A percentile compares a stretch with the other conserved stretches of the same genome.
phyloP scores from a whole-genome alignment of 139 green algal genomes.

The Chlamydomonas sp. region DNA sequence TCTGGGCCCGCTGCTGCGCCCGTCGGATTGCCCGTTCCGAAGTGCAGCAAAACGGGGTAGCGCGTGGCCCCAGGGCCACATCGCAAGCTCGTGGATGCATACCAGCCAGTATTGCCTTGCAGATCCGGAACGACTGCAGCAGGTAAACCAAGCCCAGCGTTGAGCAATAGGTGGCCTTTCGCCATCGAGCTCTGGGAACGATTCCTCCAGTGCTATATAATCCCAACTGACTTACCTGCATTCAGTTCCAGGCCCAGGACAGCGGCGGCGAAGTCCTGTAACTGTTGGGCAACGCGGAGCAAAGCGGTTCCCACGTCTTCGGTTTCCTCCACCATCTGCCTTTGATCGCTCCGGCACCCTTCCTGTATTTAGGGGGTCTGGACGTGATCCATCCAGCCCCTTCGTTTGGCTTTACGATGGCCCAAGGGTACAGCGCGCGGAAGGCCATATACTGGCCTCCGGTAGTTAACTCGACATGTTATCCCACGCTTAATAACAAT shows the following conservation, averaged over 20 bases:
- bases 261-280: constrained; percentile 2
- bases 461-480: too few species aligned
- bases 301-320: neutral
- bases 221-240: neutral
- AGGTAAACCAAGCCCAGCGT: neutral
- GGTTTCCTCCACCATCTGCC: too few species aligned
- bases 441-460: too few species aligned
- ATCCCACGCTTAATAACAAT: too few species aligned
- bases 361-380: too few species aligned
- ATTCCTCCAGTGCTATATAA: neutral
- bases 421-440: too few species aligned
- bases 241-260: constrained; percentile 22
- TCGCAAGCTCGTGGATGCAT: neutral
- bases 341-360: too few species aligned
- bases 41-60: constrained; percentile 9
- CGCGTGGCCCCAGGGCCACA: neutral
- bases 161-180: neutral
- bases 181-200: neutral
- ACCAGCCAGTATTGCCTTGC: neutral
- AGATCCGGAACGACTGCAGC: constrained; percentile 22
- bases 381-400: too few species aligned
- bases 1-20: too few species aligned
- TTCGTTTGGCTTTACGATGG: too few species aligned
- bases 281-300: neutral
- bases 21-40: neutral